A percentile compares a stretch with the other conserved stretches of the same genome.
Evolutionary conservation across 225 moss, liverwort and hornwort genomes (phyloP).

Genomic region (Physcomitrium patens): DNA sequence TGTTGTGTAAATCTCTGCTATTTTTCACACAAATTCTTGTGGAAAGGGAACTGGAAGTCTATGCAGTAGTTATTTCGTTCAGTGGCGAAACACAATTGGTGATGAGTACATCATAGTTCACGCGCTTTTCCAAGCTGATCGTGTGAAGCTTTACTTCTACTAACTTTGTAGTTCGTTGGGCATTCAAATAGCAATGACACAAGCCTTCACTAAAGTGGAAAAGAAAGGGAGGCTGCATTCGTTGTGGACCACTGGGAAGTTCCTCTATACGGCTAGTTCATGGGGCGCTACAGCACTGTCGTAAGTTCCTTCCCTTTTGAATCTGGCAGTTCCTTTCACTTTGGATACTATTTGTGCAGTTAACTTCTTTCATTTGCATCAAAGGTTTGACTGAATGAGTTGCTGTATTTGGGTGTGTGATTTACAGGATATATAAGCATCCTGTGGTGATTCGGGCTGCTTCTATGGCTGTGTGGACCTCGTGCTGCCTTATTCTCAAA

Average conservation of each 20-base stretch:
- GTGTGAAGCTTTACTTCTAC: constrained; percentile 11
- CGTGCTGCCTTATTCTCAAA: constrained; percentile 68
- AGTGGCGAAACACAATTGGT: neutral
- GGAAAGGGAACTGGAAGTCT: neutral
- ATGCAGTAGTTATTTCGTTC: neutral
- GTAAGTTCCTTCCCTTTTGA: constrained; percentile 51
- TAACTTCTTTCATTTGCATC: neutral
- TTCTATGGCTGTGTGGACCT: constrained; percentile 88
- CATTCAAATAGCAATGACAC: constrained; percentile 62
- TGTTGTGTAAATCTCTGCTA: neutral
- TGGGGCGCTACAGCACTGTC: constrained; percentile 81
- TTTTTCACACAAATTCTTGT: too few species aligned
- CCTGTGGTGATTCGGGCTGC: constrained; percentile 77
- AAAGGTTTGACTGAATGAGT: constrained; percentile 22
- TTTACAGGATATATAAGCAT: constrained; percentile 76
- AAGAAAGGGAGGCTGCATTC: constrained; percentile 59
- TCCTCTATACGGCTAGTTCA: constrained; percentile 69
- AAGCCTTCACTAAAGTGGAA: constrained; percentile 70
- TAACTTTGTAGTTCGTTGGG: constrained; percentile 22
- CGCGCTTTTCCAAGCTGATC: neutral
- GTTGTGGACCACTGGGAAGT: constrained; percentile 77
- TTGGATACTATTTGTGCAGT: constrained; percentile 7
- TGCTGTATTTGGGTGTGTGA: constrained; percentile 25
- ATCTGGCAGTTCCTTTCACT: neutral
- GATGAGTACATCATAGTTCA: neutral